Conservation (phyloP, 148 eudicot genomes). For the Mesembryanthemum crystallinum region DNA sequence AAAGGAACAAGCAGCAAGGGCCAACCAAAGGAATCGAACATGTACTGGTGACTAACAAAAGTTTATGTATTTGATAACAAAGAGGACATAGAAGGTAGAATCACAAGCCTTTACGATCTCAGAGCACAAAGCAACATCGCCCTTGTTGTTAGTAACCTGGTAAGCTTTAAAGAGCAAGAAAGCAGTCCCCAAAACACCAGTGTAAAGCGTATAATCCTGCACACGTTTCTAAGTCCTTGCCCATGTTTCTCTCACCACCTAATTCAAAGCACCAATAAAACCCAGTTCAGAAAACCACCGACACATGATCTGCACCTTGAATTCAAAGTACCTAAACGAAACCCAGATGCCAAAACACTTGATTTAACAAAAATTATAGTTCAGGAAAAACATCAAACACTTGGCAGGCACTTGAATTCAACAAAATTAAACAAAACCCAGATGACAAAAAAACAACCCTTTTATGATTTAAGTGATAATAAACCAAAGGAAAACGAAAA, state of each 20-base stretch:
- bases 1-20: too few species aligned
- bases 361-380: not conserved
- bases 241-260: conserved; percentile 91
- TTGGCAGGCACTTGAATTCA: conserved; percentile 11
- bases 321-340: not conserved
- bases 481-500: not conserved
- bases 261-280: not conserved
- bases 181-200: conserved; percentile 88
- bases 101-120: conserved; percentile 74
- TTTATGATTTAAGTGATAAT: not conserved
- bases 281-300: conserved; percentile 20
- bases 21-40: too few species aligned
- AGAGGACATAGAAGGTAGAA: conserved; percentile 52
- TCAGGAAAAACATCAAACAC: conserved; percentile 31
- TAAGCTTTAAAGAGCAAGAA: conserved; percentile 67
- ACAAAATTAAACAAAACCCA: conserved; percentile 5
- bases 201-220: conserved; percentile 62
- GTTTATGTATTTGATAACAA: too few species aligned
- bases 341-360: conserved; percentile 13
- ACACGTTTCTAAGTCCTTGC: conserved; percentile 40
- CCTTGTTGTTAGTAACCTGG: conserved; percentile 46
- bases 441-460: conserved; percentile 6
- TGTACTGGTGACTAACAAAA: too few species aligned
- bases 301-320: conserved; percentile 3
- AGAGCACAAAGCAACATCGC: conserved; percentile 51